Evolutionary conservation across 2,329 filamentous ascomycete species (phyloP), one percentile per base, ranked within the genome.

Genomic region (Paecilomyces sp.): DNA sequence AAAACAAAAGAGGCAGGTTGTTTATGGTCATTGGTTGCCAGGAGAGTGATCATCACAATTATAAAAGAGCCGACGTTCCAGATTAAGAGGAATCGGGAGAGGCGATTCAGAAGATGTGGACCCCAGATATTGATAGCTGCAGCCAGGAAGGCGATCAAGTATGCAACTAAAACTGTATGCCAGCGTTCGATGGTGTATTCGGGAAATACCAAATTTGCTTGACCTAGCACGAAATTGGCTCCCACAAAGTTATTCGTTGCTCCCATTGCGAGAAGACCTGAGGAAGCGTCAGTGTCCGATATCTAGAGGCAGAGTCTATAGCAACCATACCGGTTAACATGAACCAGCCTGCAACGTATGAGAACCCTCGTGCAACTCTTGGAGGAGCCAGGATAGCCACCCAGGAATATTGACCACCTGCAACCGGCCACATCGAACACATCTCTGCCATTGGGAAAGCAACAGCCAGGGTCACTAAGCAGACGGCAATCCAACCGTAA

Each of bases 391-490:
- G 72, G 1, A 84, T 79, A 3, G 81, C 82, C 15, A 84, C 82
- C 83, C 83, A 83, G 0, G 77, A 81, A 65, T 85, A 85, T 64
- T 85, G 82, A 6, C 83, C 80, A 33, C 83, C 80, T 8, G 82
- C 82, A 24, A 84, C 76, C 0, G 83, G 83, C 63, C 81, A 85
- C 62, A 79, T 81, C 30, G 78, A 80, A 61, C 82, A 84, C 76
- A 82, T 85, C 65, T 86, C 83, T 22, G 83, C 83, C 78, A 85
- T 83, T 1, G 81, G 81, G 60, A 84, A 82, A 11, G 82, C 83
- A 5, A 85, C 82, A 7, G 79, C 76, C 12, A 85, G 69, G 1
- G 80, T 79, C 22, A 80, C 72, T 9, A 80, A 55, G 61, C 80
- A 82, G 25, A 85, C 79, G 3, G 77, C 81, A 24, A 85, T 68